Base-by-base conservation (phyloP, 306 rosid species). In the Trifolium pratense region DNA sequence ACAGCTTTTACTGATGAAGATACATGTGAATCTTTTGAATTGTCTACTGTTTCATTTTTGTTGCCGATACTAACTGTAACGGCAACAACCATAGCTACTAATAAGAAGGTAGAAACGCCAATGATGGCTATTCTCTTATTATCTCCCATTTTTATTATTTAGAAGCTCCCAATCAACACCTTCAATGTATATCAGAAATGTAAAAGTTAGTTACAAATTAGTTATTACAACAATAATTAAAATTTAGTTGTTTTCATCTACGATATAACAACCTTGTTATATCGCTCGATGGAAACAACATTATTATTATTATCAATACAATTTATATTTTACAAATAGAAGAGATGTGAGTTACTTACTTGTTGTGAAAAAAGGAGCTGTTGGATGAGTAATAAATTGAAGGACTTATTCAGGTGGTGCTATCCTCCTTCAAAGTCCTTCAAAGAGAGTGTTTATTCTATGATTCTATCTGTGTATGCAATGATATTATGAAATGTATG, bases 1-100 rank as follows among this genome's bases (percentile, higher is more conserved):
- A 93, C 85, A 0, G 96, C 92, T 74, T 82, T 89, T 13, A 63
- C n/a, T 0, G 92, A 51, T 1, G 86, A 23, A 0, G 91, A 51
- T 0, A 86, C 26, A 0, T 20, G 52, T 0, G 77, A 0, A 0
- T 23, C 58, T 0, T 73, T 56, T 5, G 79, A 11, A 0, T 45
- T 71, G 0, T 5, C 36, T 0, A 0, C 25, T 0, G 39, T 0
- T 3, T 2, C 42, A 0, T 36, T 20, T 34, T 40, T 60, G 0
- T 14, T 0, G 55, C 4, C 58, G 0, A 86, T 68, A 0, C 91
- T 87, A 0, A 86, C 57, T 0, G 90, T 81, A 17, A 84, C 89
- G 0, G 88, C 96, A 0, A 82, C 86, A 25, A 89, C 92, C 93
- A 93, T 82, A 0, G 95, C 89, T 42, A 93, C 86, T 39, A 93